These are phyloP conservation scores for Penicillium brasilianum DNA, from an alignment of 2,329 filamentous ascomycete genomes.

Conservation along the genomic window DNA sequence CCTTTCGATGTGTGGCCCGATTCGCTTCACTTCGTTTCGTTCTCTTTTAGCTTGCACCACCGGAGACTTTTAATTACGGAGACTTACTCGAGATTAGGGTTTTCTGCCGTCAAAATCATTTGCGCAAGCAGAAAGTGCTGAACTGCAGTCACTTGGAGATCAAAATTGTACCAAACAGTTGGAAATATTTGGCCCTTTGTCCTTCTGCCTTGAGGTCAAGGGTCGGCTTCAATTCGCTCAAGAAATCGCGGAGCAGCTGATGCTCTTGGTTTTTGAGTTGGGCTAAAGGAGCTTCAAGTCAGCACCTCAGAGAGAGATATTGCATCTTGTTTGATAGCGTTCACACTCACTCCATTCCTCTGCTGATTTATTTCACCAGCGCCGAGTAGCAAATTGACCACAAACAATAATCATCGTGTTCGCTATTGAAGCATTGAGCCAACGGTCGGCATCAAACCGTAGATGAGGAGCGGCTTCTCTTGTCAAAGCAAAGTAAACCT, in stretches of 20 bases:
- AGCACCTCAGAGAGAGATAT: neutral
- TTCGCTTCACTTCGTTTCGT: neutral
- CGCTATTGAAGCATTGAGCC: constrained; percentile 17
- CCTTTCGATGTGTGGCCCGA: constrained; percentile 25
- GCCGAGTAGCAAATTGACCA: constrained; percentile 30
- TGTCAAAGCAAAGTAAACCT: constrained; percentile 32
- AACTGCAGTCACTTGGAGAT: constrained; percentile 28
- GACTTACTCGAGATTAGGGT: constrained; percentile 23
- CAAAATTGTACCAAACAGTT: constrained; percentile 29
- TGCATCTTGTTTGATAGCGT: neutral
- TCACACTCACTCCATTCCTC: constrained; percentile 24
- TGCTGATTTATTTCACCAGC: constrained; percentile 14
- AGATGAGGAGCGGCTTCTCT: constrained; percentile 25
- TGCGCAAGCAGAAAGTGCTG: constrained; percentile 30
- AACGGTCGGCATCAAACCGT: constrained; percentile 17
- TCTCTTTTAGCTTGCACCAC: neutral
- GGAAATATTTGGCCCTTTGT: constrained; percentile 30
- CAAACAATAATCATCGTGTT: constrained; percentile 28
- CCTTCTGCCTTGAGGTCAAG: constrained; percentile 23
- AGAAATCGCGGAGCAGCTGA: constrained; percentile 12
- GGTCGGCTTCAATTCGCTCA: constrained; percentile 19
- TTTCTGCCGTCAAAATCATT: constrained; percentile 31
- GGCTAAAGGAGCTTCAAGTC: neutral
- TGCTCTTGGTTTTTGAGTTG: constrained; percentile 15
- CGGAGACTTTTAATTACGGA: neutral